Conservation (phyloP, 495 filamentous ascomycete genomes). For the Podospora appendiculata region DNA sequence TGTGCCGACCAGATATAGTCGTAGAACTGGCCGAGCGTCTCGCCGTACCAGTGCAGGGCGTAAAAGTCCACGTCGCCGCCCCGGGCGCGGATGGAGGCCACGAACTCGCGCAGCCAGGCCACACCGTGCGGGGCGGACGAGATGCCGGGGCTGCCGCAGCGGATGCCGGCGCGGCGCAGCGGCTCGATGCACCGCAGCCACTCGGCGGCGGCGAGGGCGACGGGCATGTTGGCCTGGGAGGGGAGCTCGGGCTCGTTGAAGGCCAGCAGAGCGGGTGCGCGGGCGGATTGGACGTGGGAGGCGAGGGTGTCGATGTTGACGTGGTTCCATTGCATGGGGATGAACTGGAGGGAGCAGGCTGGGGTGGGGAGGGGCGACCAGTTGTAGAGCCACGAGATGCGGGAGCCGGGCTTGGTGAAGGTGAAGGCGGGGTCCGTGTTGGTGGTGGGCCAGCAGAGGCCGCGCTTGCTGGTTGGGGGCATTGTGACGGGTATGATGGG, state of each 20-base stretch:
- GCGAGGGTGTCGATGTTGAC: constrained; percentile 12
- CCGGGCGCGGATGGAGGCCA: constrained; percentile 2
- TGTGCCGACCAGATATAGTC: constrained; percentile 17
- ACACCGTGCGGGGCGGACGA: constrained; percentile 15
- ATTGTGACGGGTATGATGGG: not conserved
- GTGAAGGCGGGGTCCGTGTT: constrained; percentile 8
- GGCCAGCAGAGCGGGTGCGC: not conserved
- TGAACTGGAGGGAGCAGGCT: constrained; percentile 9
- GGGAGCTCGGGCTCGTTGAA: constrained; percentile 18
- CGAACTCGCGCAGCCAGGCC: constrained; percentile 9
- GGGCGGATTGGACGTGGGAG: not conserved
- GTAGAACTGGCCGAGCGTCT: constrained; percentile 15
- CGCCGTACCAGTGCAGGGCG: constrained; percentile 18
- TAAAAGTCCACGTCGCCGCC: constrained; percentile 16
- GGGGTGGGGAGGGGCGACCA: constrained; percentile 17
- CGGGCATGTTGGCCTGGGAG: constrained; percentile 14
- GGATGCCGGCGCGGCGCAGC: not conserved
- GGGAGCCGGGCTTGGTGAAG: constrained; percentile 16
- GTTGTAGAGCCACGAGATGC: constrained; percentile 18
- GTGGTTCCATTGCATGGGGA: constrained; percentile 22
- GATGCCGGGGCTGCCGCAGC: constrained; percentile 13
- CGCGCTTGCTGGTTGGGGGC: constrained; percentile 10
- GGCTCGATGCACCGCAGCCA: constrained; percentile 15
- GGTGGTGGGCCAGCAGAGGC: constrained; percentile 13
- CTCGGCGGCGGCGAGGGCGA: constrained; percentile 8